Evolutionary conservation across 139 green algal species (phyloP), one percentile per base, ranked within the genome.

Genomic region (Coccomyxa sp.): DNA sequence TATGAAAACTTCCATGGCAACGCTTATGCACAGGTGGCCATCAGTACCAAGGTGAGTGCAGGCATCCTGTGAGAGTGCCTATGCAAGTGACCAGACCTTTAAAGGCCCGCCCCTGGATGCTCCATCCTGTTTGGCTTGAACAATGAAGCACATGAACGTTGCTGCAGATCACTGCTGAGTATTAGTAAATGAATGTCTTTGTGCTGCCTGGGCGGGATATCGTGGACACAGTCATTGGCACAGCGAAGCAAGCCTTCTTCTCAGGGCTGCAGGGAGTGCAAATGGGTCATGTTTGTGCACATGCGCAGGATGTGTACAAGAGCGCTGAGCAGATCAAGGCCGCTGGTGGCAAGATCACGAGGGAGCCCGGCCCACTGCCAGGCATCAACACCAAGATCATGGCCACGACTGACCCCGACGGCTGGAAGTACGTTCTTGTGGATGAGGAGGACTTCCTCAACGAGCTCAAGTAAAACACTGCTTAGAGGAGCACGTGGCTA

Each of bases 221-320:
- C 18, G 4, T 71, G 18, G 63, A 25, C 63, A 11, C 63, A 15
- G 10, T 71, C 3, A 51, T 7, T 51, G 38, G 38, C 38, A n/a
- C n/a, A 51, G 67, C 67, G 9, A 76, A 76, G 67, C 67, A 76
- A 27, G 25, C 9, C 27, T 27, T 76, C 25, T 76, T 76, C 27
- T 76, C 23, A 9, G 67, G 67, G 67, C 67, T 76, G 23, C 67
- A 30, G 23, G 25, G 67, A 31, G 77, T 81, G 77, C 77, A 51
- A 7, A 51, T 51, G 38, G 38, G 38, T 51, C 38, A 32, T 78
- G 71, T n/a, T 21, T 31, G 71, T 16, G 25, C 14, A 21, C 23
- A 1, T 13, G 91, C 87, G 31, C 82, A 92, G 80, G 94, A 97
- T 81, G 93, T 97, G 28, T 96, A 94, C 92, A 97, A 96, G 91